Percentiles rank a stretch among this genome's conserved stretches.
Conservation (phyloP, 2,329 filamentous ascomycete genomes). For the Harringtonia lauricola region DNA sequence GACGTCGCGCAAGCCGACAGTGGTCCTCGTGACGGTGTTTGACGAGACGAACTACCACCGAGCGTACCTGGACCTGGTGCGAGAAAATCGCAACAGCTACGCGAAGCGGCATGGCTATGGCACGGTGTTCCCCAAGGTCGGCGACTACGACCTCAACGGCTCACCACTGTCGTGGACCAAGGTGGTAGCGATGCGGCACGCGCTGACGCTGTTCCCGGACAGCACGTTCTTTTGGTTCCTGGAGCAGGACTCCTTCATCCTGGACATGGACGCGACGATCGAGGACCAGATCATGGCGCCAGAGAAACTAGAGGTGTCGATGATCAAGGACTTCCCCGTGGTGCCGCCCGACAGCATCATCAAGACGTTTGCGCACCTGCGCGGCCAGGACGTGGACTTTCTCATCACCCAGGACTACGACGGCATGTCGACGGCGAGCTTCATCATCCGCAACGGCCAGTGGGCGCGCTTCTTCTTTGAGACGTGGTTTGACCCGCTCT, state of each 20-base stretch:
- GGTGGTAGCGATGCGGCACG: constrained; percentile 80
- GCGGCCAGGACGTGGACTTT: constrained; percentile 66
- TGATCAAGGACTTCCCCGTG: constrained; percentile 77
- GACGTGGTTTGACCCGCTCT: constrained; percentile 92
- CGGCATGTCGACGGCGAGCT: constrained; percentile 65
- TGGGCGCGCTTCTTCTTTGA: constrained; percentile 92
- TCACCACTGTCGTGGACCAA: constrained; percentile 59
- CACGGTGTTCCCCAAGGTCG: constrained; percentile 68
- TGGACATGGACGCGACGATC: constrained; percentile 64
- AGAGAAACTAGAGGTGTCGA: constrained; percentile 58
- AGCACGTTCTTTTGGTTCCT: constrained; percentile 80
- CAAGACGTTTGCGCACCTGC: constrained; percentile 80
- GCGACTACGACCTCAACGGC: constrained; percentile 60
- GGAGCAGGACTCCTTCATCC: constrained; percentile 75
- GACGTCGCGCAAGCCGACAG: constrained; percentile 41
- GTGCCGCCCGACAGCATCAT: constrained; percentile 96
- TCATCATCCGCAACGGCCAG: constrained; percentile 71
- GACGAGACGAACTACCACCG: constrained; percentile 55
- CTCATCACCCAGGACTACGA: constrained; percentile 76
- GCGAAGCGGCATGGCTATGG: constrained; percentile 80
- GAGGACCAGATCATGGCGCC: constrained; percentile 60
- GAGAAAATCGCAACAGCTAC: constrained; percentile 75
- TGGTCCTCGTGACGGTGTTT: constrained; percentile 77
- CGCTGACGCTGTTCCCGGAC: constrained; percentile 68
- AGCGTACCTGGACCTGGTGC: constrained; percentile 61